phyloP scores from a whole-genome alignment of 345 rosid species.

The Cochlearia excelsa region DNA sequence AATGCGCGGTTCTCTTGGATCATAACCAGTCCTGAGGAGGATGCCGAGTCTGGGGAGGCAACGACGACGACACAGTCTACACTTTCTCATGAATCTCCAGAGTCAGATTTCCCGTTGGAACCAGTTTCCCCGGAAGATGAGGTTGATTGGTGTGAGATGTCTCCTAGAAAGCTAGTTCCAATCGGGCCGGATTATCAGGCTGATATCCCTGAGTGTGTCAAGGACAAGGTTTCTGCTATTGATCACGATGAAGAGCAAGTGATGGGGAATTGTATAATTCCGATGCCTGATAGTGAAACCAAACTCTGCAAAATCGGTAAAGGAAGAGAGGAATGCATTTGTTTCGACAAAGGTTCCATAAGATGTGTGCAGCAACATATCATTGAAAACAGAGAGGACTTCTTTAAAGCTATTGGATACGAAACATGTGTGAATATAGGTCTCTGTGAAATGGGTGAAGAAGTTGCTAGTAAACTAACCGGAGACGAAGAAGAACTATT shows the following conservation, averaged over 20 bases:
- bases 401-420: constrained; percentile 49
- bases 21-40: constrained; percentile 39
- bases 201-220: constrained; percentile 44
- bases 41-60: constrained; percentile 29
- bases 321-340: constrained; percentile 49
- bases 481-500: constrained; percentile 63
- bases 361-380: constrained; percentile 69
- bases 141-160: constrained; percentile 29
- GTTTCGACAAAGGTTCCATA: constrained; percentile 55
- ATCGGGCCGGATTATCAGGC: constrained; percentile 61
- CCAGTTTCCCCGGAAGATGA: constrained; percentile 36
- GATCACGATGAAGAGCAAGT: constrained; percentile 31
- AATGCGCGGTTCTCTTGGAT: constrained; percentile 32
- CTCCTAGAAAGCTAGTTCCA: constrained; percentile 47
- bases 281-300: constrained; percentile 41
- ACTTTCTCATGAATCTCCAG: constrained; percentile 41
- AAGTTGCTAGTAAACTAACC: constrained; percentile 53
- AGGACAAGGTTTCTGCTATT: constrained; percentile 15
- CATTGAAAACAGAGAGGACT: constrained; percentile 53
- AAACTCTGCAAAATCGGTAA: constrained; percentile 31
- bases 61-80: constrained; percentile 34
- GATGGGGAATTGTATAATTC: constrained; percentile 51
- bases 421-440: constrained; percentile 53
- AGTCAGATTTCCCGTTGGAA: constrained; percentile 32
- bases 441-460: constrained; percentile 76